Evolutionary conservation across 805 yeast species (phyloP).

Genomic region (Brettanomyces bruxellensis): DNA sequence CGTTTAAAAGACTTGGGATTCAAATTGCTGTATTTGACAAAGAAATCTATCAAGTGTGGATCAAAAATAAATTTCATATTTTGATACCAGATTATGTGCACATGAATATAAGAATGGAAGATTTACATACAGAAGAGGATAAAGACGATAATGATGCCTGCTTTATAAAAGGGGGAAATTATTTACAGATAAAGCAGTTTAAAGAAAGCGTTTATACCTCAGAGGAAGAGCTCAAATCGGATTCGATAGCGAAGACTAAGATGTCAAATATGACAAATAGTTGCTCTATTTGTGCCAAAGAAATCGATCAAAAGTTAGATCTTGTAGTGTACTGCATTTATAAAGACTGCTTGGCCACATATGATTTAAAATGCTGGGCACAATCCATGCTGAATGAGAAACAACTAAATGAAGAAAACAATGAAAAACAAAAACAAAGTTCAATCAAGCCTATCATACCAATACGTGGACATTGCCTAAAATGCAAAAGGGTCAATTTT

Average conservation of each 20-base stretch:
- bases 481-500: slow-evolving; percentile 17
- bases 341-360: slow-evolving; percentile 18
- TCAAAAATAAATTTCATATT: slow-evolving; percentile 23
- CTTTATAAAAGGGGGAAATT: slow-evolving; percentile 21
- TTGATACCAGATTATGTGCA: slow-evolving; percentile 13
- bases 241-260: slow-evolving; percentile 9
- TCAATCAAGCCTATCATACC: slow-evolving; percentile 17
- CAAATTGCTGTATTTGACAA: slow-evolving; percentile 36
- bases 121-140: not conserved
- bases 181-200: slow-evolving; percentile 17
- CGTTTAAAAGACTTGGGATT: slow-evolving; percentile 38
- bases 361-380: slow-evolving; percentile 30
- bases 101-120: slow-evolving; percentile 7
- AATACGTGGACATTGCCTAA: slow-evolving; percentile 16
- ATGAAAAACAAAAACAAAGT: not conserved
- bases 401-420: not conserved
- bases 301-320: slow-evolving; percentile 6
- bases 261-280: slow-evolving; percentile 3
- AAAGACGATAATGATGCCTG: slow-evolving; percentile 2
- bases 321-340: slow-evolving; percentile 18
- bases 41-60: slow-evolving; percentile 26
- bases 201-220: slow-evolving; percentile 5
- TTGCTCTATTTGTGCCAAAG: slow-evolving; percentile 10
- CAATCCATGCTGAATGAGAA: slow-evolving; percentile 6
- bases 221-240: slow-evolving; percentile 10